Evolutionary conservation across 2,329 filamentous ascomycete genomes (phyloP).

Genomic region (Fusarium nygamai): DNA sequence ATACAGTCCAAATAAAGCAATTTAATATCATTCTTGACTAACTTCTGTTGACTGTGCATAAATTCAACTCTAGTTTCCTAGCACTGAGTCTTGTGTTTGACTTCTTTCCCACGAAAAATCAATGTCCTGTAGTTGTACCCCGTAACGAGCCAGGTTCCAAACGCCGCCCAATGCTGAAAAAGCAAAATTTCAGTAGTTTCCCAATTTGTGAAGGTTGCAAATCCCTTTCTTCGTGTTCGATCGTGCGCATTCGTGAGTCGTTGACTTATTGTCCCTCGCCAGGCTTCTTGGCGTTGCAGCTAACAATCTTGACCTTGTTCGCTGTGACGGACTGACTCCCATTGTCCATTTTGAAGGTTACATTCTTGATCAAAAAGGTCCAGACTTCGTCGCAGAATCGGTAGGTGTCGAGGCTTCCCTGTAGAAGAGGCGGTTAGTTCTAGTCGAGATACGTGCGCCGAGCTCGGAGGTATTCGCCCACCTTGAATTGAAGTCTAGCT

Average conservation of each 20-base stretch:
- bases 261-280: constrained; percentile 50
- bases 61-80: not conserved
- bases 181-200: constrained; percentile 20
- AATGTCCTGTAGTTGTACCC: constrained; percentile 6
- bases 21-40: constrained; percentile 15
- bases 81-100: not conserved
- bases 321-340: constrained; percentile 76
- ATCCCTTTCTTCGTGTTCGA: not conserved
- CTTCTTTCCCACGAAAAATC: not conserved
- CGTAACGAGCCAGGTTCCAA: constrained; percentile 1
- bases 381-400: constrained; percentile 99
- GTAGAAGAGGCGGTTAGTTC: not conserved
- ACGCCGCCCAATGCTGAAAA: constrained; percentile 44
- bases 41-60: not conserved
- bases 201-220: constrained; percentile 28
- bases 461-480: constrained; percentile 52
- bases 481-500: constrained; percentile 93
- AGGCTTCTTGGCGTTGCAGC: constrained; percentile 87
- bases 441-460: not conserved
- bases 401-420: constrained; percentile 98
- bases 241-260: not conserved
- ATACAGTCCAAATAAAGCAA: not conserved
- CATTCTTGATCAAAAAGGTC: constrained; percentile 99
- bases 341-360: constrained; percentile 97
- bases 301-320: constrained; percentile 98